phyloP scores from a whole-genome alignment of 805 yeast species.

The Starmerella tilneyi region DNA sequence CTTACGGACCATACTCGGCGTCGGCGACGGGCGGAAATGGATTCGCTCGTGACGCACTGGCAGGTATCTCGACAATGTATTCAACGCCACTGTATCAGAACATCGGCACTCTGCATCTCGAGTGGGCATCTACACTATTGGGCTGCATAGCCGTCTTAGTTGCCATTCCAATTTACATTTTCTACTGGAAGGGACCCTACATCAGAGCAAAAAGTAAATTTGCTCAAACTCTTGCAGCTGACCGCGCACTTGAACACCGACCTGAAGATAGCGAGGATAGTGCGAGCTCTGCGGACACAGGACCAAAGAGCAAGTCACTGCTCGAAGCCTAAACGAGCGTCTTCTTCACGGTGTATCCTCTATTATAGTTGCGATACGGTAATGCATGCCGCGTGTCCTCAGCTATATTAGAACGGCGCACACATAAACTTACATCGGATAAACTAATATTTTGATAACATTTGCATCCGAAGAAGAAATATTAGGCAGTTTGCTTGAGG shows the following conservation, averaged over 20 bases:
- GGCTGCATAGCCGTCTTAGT: constrained; percentile 33
- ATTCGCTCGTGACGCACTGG: constrained; percentile 35
- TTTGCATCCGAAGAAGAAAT: too few species aligned
- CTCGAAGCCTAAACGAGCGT: too few species aligned
- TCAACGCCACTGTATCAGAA: constrained; percentile 31
- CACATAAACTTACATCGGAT: too few species aligned
- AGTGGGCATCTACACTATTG: constrained; percentile 35
- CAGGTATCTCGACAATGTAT: constrained; percentile 34
- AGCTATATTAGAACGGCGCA: too few species aligned
- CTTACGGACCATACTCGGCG: constrained; percentile 36
- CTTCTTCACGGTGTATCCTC: not conserved
- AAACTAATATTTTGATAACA: too few species aligned
- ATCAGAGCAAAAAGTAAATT: constrained; percentile 32
- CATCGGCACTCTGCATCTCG: constrained; percentile 31
- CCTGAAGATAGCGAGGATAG: constrained; percentile 2
- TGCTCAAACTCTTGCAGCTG: constrained; percentile 28
- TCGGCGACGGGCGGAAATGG: constrained; percentile 39
- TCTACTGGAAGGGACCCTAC: constrained; percentile 35
- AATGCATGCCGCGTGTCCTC: too few species aligned
- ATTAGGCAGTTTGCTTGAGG: too few species aligned
- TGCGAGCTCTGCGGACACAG: not conserved
- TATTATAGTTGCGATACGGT: too few species aligned
- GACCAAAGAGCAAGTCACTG: too few species aligned
- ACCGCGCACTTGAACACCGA: not conserved
- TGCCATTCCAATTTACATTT: constrained; percentile 33